phyloP scores from a whole-genome alignment of 2,329 filamentous ascomycete genomes.

The Alternaria gaisen region DNA sequence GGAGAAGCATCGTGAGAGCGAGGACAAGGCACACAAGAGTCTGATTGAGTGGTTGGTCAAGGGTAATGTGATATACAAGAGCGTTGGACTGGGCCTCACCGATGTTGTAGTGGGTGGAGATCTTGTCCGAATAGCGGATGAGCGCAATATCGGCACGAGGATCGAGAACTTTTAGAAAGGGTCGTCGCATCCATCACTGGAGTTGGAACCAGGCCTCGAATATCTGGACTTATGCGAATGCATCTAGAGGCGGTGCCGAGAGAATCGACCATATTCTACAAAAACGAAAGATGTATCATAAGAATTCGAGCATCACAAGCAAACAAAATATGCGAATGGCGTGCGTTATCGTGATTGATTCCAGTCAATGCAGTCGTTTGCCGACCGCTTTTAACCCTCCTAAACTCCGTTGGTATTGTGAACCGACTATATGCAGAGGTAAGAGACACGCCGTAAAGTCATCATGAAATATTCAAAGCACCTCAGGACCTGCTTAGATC shows the following conservation, averaged over 20 bases:
- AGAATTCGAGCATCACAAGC: constrained; percentile 23
- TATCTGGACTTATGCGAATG: constrained; percentile 16
- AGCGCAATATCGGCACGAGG: constrained; percentile 63
- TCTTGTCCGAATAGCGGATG: constrained; percentile 64
- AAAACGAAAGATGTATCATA: background rate
- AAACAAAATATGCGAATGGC: constrained; percentile 35
- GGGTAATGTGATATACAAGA: constrained; percentile 75
- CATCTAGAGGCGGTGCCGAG: background rate
- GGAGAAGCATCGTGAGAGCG: constrained; percentile 27
- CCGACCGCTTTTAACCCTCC: constrained; percentile 50
- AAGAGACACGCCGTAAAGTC: constrained; percentile 52
- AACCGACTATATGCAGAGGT: constrained; percentile 53
- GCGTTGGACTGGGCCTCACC: constrained; percentile 73
- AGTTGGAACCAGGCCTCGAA: background rate
- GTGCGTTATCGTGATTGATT: constrained; percentile 48
- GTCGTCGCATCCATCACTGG: constrained; percentile 3
- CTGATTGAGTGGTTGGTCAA: constrained; percentile 67
- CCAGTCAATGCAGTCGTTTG: constrained; percentile 45
- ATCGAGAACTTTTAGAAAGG: constrained; percentile 57
- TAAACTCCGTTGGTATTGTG: constrained; percentile 52
- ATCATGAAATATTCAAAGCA: constrained; percentile 38
- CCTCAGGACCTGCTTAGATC: constrained; percentile 72
- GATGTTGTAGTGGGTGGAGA: constrained; percentile 71
- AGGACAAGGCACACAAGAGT: constrained; percentile 48
- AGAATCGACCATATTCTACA: background rate